Base-by-base conservation (phyloP, 1,139 yeast species). In the Nakaseomyces bracarensis region DNA sequence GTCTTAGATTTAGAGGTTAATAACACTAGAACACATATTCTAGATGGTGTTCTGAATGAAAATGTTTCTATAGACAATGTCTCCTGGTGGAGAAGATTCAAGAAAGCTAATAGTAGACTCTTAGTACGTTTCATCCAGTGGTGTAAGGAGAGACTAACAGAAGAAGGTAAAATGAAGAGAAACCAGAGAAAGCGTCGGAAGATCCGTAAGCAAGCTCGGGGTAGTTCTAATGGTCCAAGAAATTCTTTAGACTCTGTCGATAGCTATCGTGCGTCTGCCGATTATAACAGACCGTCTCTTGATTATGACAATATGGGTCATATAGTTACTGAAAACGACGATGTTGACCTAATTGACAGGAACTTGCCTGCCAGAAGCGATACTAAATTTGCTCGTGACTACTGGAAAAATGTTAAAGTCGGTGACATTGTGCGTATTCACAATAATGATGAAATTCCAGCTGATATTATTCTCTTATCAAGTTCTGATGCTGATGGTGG, bases 381-480 rank as follows among this genome's bases (percentile, higher is more conserved):
- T 36, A 53, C 56, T 36, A 67, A 68, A 42, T 89, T 89, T 67
- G 73, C 72, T 42, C 81, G 77, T 49, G 77, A 77, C 46, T 77
- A 71, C 54, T 91, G 98, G 98, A 91, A 91, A 63, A 84, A 78
- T 56, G 82, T 89, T 35, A 71, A 72, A 44, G 96, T 89, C 22
- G 98, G 98, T 47, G 96, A 89, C 57, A 72, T 87, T 51, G 77
- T 91, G 38, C 75, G 96, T 53, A 73, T 91, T 16, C 76, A 85
- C 53, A 81, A 82, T 48, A 82, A 91, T 60, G 96, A 89, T 61
- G 94, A 86, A 64, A 78, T 91, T 21, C 98, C 98, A 2, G 96
- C 96, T 8, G 98, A 91, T 67, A 64, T 89, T 28, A 72, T 86
- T 14, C 67, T 89, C 23, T 58, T 91, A 36, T 76, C 95, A 2